Evolutionary conservation across 2,329 filamentous ascomycete genomes (phyloP).

Genomic region (Diaporthe sp.): DNA sequence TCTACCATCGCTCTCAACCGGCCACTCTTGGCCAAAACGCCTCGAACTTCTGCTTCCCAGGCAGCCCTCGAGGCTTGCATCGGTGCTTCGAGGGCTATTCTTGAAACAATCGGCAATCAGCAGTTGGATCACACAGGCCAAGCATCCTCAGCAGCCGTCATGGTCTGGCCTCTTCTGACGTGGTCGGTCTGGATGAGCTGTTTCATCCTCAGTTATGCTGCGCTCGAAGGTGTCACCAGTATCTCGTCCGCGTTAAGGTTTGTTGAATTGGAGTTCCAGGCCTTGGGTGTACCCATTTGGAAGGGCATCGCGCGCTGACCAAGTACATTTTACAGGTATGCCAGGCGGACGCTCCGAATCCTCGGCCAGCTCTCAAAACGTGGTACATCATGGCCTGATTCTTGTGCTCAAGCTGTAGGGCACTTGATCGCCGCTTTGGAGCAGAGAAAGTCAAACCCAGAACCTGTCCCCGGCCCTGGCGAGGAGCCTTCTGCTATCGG

Average conservation of each 20-base stretch:
- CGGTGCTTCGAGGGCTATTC: slow-evolving; percentile 40
- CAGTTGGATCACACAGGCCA: neutral
- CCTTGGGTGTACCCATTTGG: neutral
- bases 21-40: slow-evolving; percentile 40
- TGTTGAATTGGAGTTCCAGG: neutral
- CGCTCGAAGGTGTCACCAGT: slow-evolving; percentile 40
- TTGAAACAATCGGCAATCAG: slow-evolving; percentile 36
- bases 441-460: slow-evolving; percentile 25
- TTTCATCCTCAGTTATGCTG: slow-evolving; percentile 41
- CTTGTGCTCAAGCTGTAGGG: slow-evolving; percentile 39
- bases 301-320: neutral
- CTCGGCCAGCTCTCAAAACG: slow-evolving; percentile 39
- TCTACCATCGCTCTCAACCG: slow-evolving; percentile 41
- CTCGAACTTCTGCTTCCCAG: slow-evolving; percentile 39
- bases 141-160: slow-evolving; percentile 9
- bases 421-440: slow-evolving; percentile 39
- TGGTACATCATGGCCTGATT: slow-evolving; percentile 41
- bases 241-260: slow-evolving; percentile 39
- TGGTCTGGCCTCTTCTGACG: slow-evolving; percentile 42
- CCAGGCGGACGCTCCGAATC: slow-evolving; percentile 38
- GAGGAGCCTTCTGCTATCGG: neutral
- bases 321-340: slow-evolving; percentile 33
- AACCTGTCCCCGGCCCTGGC: neutral
- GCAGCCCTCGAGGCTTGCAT: slow-evolving; percentile 42
- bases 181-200: slow-evolving; percentile 44